A percentile compares a stretch with the other conserved stretches of the same genome.
These are phyloP conservation scores for Cyberlindnera maclurae DNA, from an alignment of 805 yeast genomes.

Conservation along the genomic window DNA sequence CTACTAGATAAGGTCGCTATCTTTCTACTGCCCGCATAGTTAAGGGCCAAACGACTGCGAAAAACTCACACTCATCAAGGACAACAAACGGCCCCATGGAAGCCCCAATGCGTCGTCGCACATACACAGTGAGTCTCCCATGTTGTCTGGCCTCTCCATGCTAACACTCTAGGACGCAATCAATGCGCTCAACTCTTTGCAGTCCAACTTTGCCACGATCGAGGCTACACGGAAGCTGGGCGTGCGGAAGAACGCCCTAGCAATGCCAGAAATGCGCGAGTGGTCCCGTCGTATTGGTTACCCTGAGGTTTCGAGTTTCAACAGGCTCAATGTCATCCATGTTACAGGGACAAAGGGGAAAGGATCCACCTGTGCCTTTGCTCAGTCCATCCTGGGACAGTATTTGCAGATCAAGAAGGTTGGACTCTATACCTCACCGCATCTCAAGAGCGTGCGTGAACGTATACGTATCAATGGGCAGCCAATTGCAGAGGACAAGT, in stretches of 20 bases:
- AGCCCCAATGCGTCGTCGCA: constrained; percentile 14
- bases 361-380: constrained; percentile 96
- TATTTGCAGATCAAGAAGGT: constrained; percentile 53
- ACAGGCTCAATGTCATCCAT: constrained; percentile 74
- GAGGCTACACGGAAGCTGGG: constrained; percentile 77
- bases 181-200: constrained; percentile 74
- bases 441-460: constrained; percentile 86
- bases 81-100: constrained; percentile 3
- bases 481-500: constrained; percentile 74
- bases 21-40: too few species aligned
- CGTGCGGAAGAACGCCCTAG: constrained; percentile 48
- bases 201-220: constrained; percentile 84
- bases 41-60: too few species aligned
- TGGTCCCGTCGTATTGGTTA: constrained; percentile 72
- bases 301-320: constrained; percentile 49
- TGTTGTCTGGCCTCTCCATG: neutral
- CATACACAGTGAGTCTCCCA: constrained; percentile 11
- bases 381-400: constrained; percentile 69
- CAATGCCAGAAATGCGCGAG: constrained; percentile 81
- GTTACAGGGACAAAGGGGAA: constrained; percentile 98
- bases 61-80: too few species aligned
- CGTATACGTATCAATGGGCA: constrained; percentile 81
- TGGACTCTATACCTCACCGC: constrained; percentile 96
- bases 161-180: constrained; percentile 56
- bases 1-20: too few species aligned